Conservation (phyloP, 1,139 yeast genomes). For the Yamadazyma dushanensis region DNA sequence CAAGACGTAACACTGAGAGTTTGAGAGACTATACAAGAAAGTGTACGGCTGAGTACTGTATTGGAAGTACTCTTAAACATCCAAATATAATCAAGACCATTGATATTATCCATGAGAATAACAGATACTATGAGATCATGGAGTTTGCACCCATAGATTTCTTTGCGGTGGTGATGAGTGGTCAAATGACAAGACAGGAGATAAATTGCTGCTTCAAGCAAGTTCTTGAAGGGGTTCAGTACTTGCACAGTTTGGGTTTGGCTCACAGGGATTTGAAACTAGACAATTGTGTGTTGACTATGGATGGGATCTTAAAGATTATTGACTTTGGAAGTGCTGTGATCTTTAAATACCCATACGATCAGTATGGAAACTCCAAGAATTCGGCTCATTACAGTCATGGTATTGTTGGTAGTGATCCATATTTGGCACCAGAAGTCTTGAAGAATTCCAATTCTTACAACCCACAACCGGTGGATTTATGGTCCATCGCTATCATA, state of each 20-base stretch:
- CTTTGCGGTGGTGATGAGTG: slow-evolving; percentile 97
- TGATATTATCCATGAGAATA: slow-evolving; percentile 86
- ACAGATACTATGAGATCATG: slow-evolving; percentile 91
- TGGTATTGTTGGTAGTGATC: slow-evolving; percentile 97
- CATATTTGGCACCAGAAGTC: slow-evolving; percentile 96
- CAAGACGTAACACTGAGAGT: slow-evolving; percentile 79
- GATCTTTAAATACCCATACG: slow-evolving; percentile 90
- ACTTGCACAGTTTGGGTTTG: slow-evolving; percentile 83
- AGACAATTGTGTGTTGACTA: slow-evolving; percentile 90
- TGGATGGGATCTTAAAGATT: slow-evolving; percentile 81
- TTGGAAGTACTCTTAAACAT: slow-evolving; percentile 93
- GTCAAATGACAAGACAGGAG: slow-evolving; percentile 82
- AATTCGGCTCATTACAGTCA: slow-evolving; percentile 75
- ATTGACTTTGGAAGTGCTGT: slow-evolving; percentile 97
- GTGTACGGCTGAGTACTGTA: slow-evolving; percentile 96
- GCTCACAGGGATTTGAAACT: slow-evolving; percentile 95
- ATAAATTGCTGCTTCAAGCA: slow-evolving; percentile 90
- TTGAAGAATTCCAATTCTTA: slow-evolving; percentile 65
- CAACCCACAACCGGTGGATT: slow-evolving; percentile 90
- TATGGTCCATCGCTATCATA: slow-evolving; percentile 94
- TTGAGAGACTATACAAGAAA: slow-evolving; percentile 90
- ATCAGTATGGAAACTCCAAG: slow-evolving; percentile 45
- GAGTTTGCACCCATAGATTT: slow-evolving; percentile 96
- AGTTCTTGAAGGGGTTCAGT: slow-evolving; percentile 77
- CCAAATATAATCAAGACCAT: slow-evolving; percentile 92